Evolutionary conservation across 371 early-diverging fungal genomes (phyloP).

Genomic region (Mortierella sp.): DNA sequence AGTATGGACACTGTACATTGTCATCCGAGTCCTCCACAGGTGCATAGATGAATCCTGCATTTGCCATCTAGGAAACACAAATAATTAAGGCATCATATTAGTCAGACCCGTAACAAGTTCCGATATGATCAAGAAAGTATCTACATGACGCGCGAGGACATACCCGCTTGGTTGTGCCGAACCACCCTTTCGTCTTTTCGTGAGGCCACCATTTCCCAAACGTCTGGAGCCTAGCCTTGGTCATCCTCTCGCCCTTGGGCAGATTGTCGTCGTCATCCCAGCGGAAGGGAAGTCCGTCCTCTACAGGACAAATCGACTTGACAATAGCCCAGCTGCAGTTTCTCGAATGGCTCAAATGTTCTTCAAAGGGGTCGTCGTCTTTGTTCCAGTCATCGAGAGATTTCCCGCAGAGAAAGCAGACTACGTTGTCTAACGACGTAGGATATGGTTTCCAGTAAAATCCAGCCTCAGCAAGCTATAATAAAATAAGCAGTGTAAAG

Average conservation of each 20-base stretch:
- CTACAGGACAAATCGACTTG: constrained; percentile 23
- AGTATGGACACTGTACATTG: constrained; percentile 60
- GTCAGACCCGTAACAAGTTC: neutral
- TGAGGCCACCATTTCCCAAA: constrained; percentile 62
- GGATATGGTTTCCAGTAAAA: constrained; percentile 47
- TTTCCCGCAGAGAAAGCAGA: constrained; percentile 56
- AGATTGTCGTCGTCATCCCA: constrained; percentile 49
- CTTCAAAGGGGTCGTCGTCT: constrained; percentile 43
- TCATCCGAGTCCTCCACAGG: constrained; percentile 57
- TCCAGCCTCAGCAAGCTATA: constrained; percentile 56
- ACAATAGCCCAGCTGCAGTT: constrained; percentile 53
- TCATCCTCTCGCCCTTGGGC: constrained; percentile 55
- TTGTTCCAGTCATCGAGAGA: constrained; percentile 53
- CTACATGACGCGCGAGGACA: neutral
- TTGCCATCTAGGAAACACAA: constrained; percentile 58
- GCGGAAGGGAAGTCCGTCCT: constrained; percentile 37
- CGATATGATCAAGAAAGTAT: neutral
- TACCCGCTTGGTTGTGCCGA: constrained; percentile 52
- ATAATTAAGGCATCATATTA: neutral
- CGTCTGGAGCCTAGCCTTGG: constrained; percentile 51
- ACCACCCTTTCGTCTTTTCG: constrained; percentile 49
- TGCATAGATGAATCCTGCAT: constrained; percentile 61
- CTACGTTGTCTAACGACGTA: constrained; percentile 46
- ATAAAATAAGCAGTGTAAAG: neutral
- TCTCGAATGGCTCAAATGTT: constrained; percentile 44